These are phyloP conservation scores for Trametes hirsuta DNA, from an alignment of 1,284 basidiomycete species.

Conservation along the genomic window DNA sequence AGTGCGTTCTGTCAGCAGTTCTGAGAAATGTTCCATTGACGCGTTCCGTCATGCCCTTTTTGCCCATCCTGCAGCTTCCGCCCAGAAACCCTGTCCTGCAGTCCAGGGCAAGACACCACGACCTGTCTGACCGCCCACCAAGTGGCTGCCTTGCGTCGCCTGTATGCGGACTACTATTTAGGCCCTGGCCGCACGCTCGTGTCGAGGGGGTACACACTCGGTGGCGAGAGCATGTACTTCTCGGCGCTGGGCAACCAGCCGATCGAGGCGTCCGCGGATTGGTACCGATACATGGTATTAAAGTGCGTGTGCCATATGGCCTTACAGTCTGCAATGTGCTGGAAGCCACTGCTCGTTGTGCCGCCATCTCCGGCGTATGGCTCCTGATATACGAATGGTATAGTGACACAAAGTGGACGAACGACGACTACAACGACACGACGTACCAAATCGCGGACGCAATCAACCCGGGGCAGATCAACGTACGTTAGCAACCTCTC, in stretches of 20 bases:
- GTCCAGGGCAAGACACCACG: slow-evolving; percentile 24
- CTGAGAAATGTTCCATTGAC: not conserved
- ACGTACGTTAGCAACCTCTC: slow-evolving; percentile 4
- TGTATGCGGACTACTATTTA: slow-evolving; percentile 36
- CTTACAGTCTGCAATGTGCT: too few species aligned
- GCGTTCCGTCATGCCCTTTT: too few species aligned
- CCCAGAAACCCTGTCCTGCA: slow-evolving; percentile 34
- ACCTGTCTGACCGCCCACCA: slow-evolving; percentile 37
- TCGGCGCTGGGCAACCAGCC: slow-evolving; percentile 7
- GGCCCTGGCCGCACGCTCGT: slow-evolving; percentile 27
- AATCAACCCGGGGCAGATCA: slow-evolving; percentile 25
- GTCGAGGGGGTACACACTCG: slow-evolving; percentile 26
- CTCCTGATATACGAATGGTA: not conserved
- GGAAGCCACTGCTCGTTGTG: too few species aligned
- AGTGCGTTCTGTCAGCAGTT: slow-evolving; percentile 10
- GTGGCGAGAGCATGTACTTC: slow-evolving; percentile 28
- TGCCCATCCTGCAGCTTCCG: slow-evolving; percentile 26
- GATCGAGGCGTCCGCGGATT: slow-evolving; percentile 11
- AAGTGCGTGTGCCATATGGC: slow-evolving; percentile 12
- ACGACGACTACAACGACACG: slow-evolving; percentile 21
- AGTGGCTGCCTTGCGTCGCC: slow-evolving; percentile 35
- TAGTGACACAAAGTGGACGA: slow-evolving; percentile 25
- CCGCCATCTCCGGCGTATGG: too few species aligned
- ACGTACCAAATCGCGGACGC: slow-evolving; percentile 21
- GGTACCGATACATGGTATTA: slow-evolving; percentile 25